A percentile compares a stretch with the other conserved stretches of the same genome.
Conservation (phyloP, 176 grass and related monocot species). For the Elaeis guineensis region DNA sequence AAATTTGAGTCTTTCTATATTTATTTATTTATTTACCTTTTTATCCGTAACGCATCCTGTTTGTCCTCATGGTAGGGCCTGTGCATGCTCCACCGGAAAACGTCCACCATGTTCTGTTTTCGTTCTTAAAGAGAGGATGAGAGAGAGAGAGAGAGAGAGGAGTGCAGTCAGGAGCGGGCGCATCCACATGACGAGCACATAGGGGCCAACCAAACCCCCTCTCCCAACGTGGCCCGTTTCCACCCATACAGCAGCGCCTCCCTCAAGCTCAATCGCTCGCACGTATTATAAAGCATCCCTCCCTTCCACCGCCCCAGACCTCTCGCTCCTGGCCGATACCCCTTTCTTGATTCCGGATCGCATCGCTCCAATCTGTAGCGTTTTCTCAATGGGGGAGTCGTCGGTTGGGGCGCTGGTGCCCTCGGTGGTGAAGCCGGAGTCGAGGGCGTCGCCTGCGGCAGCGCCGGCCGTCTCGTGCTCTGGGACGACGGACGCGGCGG, state of each 20-base stretch:
- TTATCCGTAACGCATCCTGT: too few species aligned
- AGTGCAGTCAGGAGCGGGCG: too few species aligned
- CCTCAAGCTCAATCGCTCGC: too few species aligned
- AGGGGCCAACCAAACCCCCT: constrained; percentile 3
- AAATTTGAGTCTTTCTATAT: too few species aligned
- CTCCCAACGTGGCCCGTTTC: constrained; percentile 61
- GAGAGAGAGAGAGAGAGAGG: too few species aligned
- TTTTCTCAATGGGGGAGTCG: constrained; percentile 50
- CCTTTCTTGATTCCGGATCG: background rate
- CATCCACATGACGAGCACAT: constrained; percentile 1
- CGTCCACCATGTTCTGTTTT: too few species aligned
- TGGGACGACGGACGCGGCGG: constrained; percentile 28
- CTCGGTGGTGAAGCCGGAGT: constrained; percentile 64
- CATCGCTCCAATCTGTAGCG: too few species aligned
- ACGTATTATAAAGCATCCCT: background rate
- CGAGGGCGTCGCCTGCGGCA: constrained; percentile 10
- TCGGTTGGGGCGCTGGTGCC: constrained; percentile 82
- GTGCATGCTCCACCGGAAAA: too few species aligned
- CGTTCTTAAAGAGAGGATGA: too few species aligned
- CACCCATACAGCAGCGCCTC: constrained; percentile 36
- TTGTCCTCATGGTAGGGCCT: too few species aligned
- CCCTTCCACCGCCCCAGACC: background rate
- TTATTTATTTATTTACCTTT: too few species aligned
- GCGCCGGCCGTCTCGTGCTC: constrained; percentile 24
- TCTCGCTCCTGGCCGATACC: background rate